A percentile compares a stretch with the other conserved stretches of the same genome.
These are phyloP conservation scores for Leishmania major DNA, from an alignment of 208 protist species.

Conservation along the genomic window DNA sequence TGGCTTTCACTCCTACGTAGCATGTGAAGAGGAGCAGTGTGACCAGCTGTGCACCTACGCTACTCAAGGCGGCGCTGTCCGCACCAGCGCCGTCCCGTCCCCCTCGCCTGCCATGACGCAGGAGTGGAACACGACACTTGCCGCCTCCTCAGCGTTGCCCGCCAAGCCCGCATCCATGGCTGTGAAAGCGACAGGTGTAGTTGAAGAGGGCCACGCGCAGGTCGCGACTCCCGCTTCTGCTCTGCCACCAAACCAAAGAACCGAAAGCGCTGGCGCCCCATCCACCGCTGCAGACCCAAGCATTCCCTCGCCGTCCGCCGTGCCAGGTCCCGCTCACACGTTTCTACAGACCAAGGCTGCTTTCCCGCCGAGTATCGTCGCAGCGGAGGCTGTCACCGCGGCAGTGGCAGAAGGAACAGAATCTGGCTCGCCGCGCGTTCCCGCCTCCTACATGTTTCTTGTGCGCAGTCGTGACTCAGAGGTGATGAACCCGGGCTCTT, in stretches of 20 bases:
- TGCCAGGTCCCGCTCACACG: too few relatives aligned
- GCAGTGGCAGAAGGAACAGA: not conserved
- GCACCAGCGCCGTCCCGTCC: constrained; percentile 7
- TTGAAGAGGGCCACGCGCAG: not conserved
- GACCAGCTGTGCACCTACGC: constrained; percentile 9
- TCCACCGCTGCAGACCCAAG: not conserved
- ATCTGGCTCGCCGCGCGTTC: constrained; percentile 10
- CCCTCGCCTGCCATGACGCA: constrained; percentile 7
- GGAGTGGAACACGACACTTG: constrained; percentile 19
- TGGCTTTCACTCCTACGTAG: constrained; percentile 51
- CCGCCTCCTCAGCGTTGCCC: not conserved
- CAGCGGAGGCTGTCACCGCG: not conserved
- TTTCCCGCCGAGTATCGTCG: not conserved
- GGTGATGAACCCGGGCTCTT: constrained; percentile 14
- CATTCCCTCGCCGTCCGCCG: not conserved
- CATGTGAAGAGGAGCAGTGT: constrained; percentile 37
- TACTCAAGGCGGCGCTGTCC: not conserved
- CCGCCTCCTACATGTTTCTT: constrained; percentile 43
- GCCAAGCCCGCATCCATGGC: not conserved
- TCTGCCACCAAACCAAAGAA: not conserved
- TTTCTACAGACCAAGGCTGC: too few relatives aligned
- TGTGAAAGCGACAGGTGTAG: not conserved
- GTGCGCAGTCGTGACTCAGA: constrained; percentile 39
- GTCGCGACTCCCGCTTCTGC: not conserved
- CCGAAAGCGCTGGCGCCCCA: not conserved